Evolutionary conservation across 2,329 filamentous ascomycete species (phyloP).

Genomic region (Colletotrichum falcatum): DNA sequence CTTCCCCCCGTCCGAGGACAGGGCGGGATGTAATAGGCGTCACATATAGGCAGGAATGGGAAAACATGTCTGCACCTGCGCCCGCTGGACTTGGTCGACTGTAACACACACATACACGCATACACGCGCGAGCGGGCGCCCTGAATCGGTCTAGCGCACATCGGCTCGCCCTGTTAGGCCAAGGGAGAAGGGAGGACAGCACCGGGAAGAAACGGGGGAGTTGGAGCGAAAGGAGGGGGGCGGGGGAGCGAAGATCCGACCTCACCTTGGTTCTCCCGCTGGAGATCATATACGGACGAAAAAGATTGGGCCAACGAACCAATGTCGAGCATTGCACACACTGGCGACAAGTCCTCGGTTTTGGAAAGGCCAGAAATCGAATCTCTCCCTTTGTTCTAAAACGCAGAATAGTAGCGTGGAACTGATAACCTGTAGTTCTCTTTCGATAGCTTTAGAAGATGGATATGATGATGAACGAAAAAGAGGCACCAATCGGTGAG

Average conservation of each 20-base stretch:
- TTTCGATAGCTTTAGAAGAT: not conserved
- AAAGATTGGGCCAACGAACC: not conserved
- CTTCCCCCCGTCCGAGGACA: too few species aligned
- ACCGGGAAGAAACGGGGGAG: not conserved
- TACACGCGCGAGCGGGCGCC: not conserved
- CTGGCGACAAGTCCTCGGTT: not conserved
- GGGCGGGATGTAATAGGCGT: not conserved
- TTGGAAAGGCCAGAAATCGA: not conserved
- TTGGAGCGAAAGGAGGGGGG: not conserved
- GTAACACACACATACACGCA: not conserved
- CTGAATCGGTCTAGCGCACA: not conserved
- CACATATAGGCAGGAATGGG: constrained; percentile 2
- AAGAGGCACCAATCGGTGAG: not conserved
- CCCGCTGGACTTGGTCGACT: not conserved
- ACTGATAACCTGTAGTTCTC: not conserved
- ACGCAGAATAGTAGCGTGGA: not conserved
- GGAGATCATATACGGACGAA: not conserved
- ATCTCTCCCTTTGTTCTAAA: not conserved
- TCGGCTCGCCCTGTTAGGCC: not conserved
- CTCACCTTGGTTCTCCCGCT: not conserved
- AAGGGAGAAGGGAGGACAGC: not conserved
- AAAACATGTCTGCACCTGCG: not conserved
- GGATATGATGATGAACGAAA: not conserved
- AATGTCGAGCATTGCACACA: not conserved
- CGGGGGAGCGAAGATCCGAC: not conserved